A percentile compares a stretch with the other conserved stretches of the same genome.
Conservation (phyloP, 192 early-diverging fungal species). For the Coemansia sp. region DNA sequence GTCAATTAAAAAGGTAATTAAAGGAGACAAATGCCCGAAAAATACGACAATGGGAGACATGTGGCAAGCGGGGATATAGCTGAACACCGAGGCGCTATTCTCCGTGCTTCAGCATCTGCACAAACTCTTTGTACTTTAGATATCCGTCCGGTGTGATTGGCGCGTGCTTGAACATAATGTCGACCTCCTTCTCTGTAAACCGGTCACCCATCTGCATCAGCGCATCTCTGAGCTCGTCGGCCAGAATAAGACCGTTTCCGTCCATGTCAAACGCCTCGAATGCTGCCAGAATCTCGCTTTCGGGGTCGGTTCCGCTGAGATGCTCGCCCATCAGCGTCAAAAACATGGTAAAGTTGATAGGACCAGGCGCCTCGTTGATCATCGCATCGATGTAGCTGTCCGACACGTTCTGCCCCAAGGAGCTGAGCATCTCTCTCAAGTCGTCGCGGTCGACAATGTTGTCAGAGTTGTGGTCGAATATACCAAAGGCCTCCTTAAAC, state of each 20-base stretch:
- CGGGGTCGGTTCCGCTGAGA: constrained; percentile 86
- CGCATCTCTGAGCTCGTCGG: constrained; percentile 76
- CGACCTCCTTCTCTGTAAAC: constrained; percentile 91
- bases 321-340: constrained; percentile 95
- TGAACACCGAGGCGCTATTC: no score
- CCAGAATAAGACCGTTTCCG: constrained; percentile 76
- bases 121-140: constrained; percentile 93
- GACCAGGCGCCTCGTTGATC: constrained; percentile 81
- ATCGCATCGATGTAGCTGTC: constrained; percentile 86
- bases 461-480: constrained; percentile 93
- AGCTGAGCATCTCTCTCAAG: constrained; percentile 83
- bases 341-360: constrained; percentile 98
- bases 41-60: no score
- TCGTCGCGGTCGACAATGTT: constrained; percentile 91
- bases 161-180: constrained; percentile 90
- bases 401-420: constrained; percentile 66
- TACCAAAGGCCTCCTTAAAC: constrained; percentile 95
- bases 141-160: constrained; percentile 71
- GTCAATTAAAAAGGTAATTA: no score
- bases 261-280: constrained; percentile 92
- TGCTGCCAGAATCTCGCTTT: constrained; percentile 85
- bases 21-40: not conserved
- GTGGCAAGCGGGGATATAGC: no score
- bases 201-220: constrained; percentile 95
- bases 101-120: constrained; percentile 87